These are phyloP conservation scores for Trichoderma lentiforme DNA, from an alignment of 2,329 filamentous ascomycete genomes.

Conservation along the genomic window DNA sequence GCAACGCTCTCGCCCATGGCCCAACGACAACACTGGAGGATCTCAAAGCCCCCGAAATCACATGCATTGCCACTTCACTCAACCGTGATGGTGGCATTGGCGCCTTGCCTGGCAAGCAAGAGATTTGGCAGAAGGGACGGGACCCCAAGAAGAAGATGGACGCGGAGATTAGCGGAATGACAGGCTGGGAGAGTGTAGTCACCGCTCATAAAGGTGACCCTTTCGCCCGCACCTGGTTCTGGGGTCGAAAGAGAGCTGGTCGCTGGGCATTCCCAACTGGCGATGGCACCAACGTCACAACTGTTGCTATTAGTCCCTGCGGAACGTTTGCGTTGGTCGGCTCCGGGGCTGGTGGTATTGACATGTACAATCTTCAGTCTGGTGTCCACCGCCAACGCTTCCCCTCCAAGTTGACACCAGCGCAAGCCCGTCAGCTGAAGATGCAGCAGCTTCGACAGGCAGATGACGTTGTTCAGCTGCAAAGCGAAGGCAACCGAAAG, in stretches of 20 bases:
- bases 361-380: slow-evolving; percentile 97
- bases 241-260: slow-evolving; percentile 89
- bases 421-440: slow-evolving; percentile 73
- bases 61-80: slow-evolving; percentile 82
- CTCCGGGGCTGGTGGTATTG: slow-evolving; percentile 76
- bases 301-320: slow-evolving; percentile 84
- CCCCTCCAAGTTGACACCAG: slow-evolving; percentile 72
- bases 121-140: slow-evolving; percentile 79
- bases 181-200: slow-evolving; percentile 95
- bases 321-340: slow-evolving; percentile 92
- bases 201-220: slow-evolving; percentile 86
- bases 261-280: slow-evolving; percentile 88
- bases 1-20: slow-evolving; percentile 54
- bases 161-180: slow-evolving; percentile 70
- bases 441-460: slow-evolving; percentile 59
- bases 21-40: slow-evolving; percentile 65
- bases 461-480: slow-evolving; percentile 55
- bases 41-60: slow-evolving; percentile 88
- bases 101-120: slow-evolving; percentile 70
- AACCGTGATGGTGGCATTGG: slow-evolving; percentile 96
- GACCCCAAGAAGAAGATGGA: slow-evolving; percentile 60
- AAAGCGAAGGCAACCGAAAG: slow-evolving; percentile 41
- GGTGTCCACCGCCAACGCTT: slow-evolving; percentile 85
- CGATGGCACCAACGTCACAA: slow-evolving; percentile 78
- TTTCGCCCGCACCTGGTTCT: slow-evolving; percentile 93